Base-by-base conservation (phyloP, 1,139 yeast genomes). In the Yamadazyma triangularis region DNA sequence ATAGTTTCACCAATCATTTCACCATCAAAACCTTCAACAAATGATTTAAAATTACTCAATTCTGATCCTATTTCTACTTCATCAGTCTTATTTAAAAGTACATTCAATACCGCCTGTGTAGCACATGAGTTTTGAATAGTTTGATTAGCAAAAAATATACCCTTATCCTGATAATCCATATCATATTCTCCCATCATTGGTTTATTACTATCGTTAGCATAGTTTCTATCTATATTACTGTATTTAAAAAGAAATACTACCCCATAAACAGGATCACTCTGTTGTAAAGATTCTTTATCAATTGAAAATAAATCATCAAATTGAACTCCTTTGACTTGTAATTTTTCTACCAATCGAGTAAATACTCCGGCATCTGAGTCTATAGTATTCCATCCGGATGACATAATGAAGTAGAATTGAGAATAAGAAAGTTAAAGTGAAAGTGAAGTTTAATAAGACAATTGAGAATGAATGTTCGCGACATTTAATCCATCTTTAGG, bases 281-380 rank as follows among this genome's bases (percentile, higher is more conserved):
- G 50, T 24, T 43, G 44, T 21, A 77, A 53, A 4, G 75, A 58
- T 5, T 64, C 73, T 1, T 63, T 36, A 40, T 79, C 85, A 14
- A 79, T 64, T 3, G 78, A 58, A 40, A 71, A 70, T 12, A 79
- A 58, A 43, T 81, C 87, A 32, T 76, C 78, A 42, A 80, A 64
- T 50, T 79, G 80, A 12, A 77, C 67, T 20, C 70, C 66, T 38
- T 66, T 47, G 14, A 78, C 77, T n/a, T 76, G 75, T 25, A 81
- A 56, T 34, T 69, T 65, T 38, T 76, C 80, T 15, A 77, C 74
- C 15, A 80, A 62, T 41, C 79, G 81, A 2, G 84, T 74, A 54
- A 80, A 81, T 7, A 80, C 79, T n/a, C 84, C 76, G 0, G 85
- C 84, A 52, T 80, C 88, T 4, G 83, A 76, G 46, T 79, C 87